phyloP scores from a whole-genome alignment of 306 rosid genomes.

The Pueraria montana region DNA sequence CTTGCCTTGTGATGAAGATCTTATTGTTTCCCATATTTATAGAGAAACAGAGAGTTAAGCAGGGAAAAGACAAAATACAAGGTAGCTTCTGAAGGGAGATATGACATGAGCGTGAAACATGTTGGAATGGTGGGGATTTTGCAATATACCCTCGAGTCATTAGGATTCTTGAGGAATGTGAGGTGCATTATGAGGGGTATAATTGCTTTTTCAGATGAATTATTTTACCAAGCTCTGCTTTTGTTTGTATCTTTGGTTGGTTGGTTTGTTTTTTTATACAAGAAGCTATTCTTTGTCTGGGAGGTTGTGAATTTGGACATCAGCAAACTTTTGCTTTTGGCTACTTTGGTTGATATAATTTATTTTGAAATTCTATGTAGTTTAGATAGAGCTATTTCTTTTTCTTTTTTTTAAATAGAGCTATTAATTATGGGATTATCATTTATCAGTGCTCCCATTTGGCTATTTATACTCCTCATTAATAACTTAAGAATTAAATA shows the following conservation, averaged over 20 bases:
- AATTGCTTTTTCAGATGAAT: background rate
- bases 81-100: conserved; percentile 23
- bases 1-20: background rate
- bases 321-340: conserved; percentile 3
- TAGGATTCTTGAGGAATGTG: background rate
- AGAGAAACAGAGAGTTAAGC: background rate
- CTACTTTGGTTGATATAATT: background rate
- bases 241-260: background rate
- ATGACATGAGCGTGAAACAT: conserved; percentile 37
- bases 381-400: too few relatives aligned
- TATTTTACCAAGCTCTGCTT: background rate
- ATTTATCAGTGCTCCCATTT: background rate
- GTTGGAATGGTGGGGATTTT: background rate
- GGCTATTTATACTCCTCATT: background rate
- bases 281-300: background rate
- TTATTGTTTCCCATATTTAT: conserved; percentile 10
- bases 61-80: background rate
- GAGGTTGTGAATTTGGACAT: background rate
- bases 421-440: background rate
- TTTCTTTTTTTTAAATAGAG: too few relatives aligned
- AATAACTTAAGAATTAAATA: too few relatives aligned
- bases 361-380: background rate
- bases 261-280: background rate
- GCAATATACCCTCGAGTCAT: too few relatives aligned
- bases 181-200: background rate